Percentiles rank a stretch among this genome's conserved stretches.
Conservation (phyloP, 331 rosid species). For the Spiraea crenata region DNA sequence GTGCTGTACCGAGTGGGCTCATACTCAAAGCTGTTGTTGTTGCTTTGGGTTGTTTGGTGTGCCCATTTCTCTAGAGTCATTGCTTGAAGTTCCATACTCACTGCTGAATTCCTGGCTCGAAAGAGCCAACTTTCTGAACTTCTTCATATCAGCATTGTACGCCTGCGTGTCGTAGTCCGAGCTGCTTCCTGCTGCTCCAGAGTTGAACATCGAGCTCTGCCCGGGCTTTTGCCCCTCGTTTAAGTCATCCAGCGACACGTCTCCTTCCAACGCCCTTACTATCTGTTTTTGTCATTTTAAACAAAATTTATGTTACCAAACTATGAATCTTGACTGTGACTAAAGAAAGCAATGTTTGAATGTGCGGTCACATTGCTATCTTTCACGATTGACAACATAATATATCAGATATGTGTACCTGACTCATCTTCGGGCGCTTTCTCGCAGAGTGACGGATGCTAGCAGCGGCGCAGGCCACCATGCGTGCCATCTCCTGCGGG, state of each 20-base stretch:
- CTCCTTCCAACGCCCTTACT: conserved; percentile 75
- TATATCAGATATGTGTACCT: conserved; percentile 29
- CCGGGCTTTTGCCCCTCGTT: conserved; percentile 48
- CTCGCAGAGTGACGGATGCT: conserved; percentile 83
- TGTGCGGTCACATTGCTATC: too few relatives aligned
- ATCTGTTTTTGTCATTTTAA: conserved; percentile 34
- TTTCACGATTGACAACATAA: background rate
- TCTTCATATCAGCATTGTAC: conserved; percentile 58
- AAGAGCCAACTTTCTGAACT: conserved; percentile 52
- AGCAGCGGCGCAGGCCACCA: conserved; percentile 79
- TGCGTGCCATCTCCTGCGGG: conserved; percentile 55
- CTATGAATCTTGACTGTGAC: too few relatives aligned
- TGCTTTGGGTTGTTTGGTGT: conserved; percentile 15
- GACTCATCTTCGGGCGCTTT: conserved; percentile 87
- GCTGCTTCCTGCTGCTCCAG: conserved; percentile 25
- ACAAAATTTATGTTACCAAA: background rate
- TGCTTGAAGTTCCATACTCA: conserved; percentile 43
- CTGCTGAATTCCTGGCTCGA: conserved; percentile 55
- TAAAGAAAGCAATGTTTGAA: too few relatives aligned
- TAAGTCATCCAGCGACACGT: conserved; percentile 69
- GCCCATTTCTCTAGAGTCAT: conserved; percentile 40
- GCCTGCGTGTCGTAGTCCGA: conserved; percentile 59
- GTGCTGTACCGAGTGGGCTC: background rate
- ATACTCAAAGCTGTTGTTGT: conserved; percentile 3
- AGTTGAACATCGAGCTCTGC: conserved; percentile 7